Percentiles rank a stretch among this genome's conserved stretches.
phyloP scores from a whole-genome alignment of 768 basidiomycete species.

The Lanmaoa rubissima region DNA sequence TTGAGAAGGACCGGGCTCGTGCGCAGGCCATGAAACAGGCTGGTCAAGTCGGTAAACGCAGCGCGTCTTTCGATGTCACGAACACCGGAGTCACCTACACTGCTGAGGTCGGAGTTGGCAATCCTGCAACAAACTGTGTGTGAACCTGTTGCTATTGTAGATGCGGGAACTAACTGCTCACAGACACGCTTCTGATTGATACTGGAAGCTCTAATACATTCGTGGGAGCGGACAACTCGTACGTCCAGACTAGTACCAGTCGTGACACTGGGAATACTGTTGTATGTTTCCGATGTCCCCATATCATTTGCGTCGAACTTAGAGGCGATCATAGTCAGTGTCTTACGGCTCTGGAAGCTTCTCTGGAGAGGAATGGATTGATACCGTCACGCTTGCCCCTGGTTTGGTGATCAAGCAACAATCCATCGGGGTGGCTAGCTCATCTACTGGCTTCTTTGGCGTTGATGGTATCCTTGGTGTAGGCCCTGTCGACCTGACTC shows the following conservation, averaged over 20 bases:
- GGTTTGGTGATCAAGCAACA: conserved; percentile 18
- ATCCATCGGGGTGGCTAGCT: conserved; percentile 35
- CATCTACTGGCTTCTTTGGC: conserved; percentile 22
- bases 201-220: conserved; percentile 34
- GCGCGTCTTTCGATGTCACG: conserved; percentile 2
- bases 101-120: conserved; percentile 28
- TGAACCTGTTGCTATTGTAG: background rate
- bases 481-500: conserved; percentile 35
- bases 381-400: conserved; percentile 8
- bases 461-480: conserved; percentile 41
- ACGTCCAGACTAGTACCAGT: conserved; percentile 10
- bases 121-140: conserved; percentile 28
- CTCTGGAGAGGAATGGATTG: conserved; percentile 13
- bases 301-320: background rate
- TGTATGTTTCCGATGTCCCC: conserved; percentile 6
- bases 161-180: background rate
- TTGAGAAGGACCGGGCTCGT: conserved; percentile 21
- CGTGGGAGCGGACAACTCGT: conserved; percentile 19
- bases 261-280: conserved; percentile 19
- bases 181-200: conserved; percentile 31
- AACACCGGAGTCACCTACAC: conserved; percentile 28
- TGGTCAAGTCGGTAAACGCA: conserved; percentile 5
- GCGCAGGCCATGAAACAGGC: conserved; percentile 9
- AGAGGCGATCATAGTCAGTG: background rate
- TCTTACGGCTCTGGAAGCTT: conserved; percentile 5